Percentiles rank a stretch among this genome's conserved stretches.
phyloP scores from a whole-genome alignment of 129 eudicot genomes.

The Pulicaria dysenterica region DNA sequence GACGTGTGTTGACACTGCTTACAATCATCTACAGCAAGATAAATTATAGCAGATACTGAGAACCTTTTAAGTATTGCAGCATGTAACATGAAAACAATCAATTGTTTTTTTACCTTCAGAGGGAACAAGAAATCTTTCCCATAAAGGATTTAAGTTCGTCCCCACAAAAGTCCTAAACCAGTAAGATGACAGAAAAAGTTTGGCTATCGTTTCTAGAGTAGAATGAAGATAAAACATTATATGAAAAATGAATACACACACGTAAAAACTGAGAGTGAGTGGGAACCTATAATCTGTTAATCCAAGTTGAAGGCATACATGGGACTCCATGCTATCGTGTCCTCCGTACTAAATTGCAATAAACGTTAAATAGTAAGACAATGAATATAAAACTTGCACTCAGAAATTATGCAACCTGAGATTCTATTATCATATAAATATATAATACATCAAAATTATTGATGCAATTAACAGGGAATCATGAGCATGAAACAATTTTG shows the following conservation, averaged over 20 bases:
- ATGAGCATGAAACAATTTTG: constrained; percentile 6
- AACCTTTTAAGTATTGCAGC: constrained; percentile 7
- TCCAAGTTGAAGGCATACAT: constrained; percentile 82
- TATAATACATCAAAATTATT: constrained; percentile 8
- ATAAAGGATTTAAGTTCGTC: constrained; percentile 81
- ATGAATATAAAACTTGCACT: background rate
- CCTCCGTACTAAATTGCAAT: constrained; percentile 76
- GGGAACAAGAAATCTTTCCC: constrained; percentile 80
- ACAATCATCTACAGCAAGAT: constrained; percentile 57
- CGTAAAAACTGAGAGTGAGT: constrained; percentile 10
- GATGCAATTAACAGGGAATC: constrained; percentile 4
- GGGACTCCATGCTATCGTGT: constrained; percentile 31
- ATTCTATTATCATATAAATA: background rate
- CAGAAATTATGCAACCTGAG: constrained; percentile 9
- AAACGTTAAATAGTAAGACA: constrained; percentile 21
- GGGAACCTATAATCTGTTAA: constrained; percentile 92
- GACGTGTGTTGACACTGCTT: constrained; percentile 84
- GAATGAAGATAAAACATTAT: background rate
- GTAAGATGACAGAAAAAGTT: constrained; percentile 19
- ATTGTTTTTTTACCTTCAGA: constrained; percentile 69
- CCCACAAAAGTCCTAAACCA: constrained; percentile 90
- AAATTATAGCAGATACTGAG: background rate
- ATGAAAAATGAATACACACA: background rate
- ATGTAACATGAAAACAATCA: background rate
- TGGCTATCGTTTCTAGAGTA: constrained; percentile 7